Base-by-base conservation (phyloP, 176 grass and related monocot genomes). In the Phyllostachys edulis region DNA sequence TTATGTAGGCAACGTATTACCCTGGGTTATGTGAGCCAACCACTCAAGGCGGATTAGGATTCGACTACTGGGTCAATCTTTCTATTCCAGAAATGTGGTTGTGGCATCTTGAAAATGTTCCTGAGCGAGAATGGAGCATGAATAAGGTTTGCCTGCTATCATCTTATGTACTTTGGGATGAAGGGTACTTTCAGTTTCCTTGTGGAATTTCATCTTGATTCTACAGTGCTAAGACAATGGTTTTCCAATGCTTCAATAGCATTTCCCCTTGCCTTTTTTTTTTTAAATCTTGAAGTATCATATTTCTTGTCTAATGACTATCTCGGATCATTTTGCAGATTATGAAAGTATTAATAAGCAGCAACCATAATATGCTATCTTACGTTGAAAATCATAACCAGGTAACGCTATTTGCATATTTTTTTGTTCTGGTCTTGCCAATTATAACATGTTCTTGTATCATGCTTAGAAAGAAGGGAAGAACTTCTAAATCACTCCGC, bases 71-170 rank as follows among this genome's bases (percentile, higher is more conserved):
- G 87, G 89, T 93, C 81, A 98, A 98, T 85, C 87, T 92, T 78
- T 91, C 96, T 71, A 80, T 93, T 70, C 91, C 92, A 85, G 92
- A 98, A 89, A 95, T 98, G 92, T 98, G 92, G 92, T 78, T 92
- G 77, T 95, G 90, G 92, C 91, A 95, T 90, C 89, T 98, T 75
- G 92, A 98, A 91, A 98, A 95, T 92, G 89, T 92, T 37, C 91
- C 91, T 29, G 96, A 98, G 71, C 42, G 50, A 87, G 90, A 98
- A 73, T 98, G 96, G 92, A 95, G 87, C 88, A 84, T 98, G 87
- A 90, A 89, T 90, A 98, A 98, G 92, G 94, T 97, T 69, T 86
- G 61, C 69, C 62, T 77, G 20, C 18, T 14, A 50, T 49, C n/a
- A 21, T 75, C 60, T 72, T 47, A 65, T 71, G 47, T 21, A 45